Base-by-base conservation (phyloP, 2,329 filamentous ascomycete genomes). In the Aspergillus pseudonomiae region DNA sequence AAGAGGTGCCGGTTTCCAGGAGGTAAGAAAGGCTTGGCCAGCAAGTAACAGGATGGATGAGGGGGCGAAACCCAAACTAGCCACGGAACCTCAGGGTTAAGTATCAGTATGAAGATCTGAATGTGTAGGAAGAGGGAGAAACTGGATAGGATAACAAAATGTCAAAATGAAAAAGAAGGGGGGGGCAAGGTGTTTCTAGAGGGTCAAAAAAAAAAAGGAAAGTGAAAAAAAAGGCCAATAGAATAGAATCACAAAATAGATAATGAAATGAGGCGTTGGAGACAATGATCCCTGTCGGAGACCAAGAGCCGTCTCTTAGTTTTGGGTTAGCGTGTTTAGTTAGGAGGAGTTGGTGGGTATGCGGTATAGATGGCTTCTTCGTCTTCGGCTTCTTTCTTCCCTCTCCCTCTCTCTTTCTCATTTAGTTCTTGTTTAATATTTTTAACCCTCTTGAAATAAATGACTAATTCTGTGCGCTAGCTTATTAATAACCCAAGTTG, bases 11-110 rank as follows among this genome's bases (percentile, higher is more conserved):
- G 41, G 59, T 61, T 43, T 63, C 61, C 63, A 59, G 62, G 41
- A 63, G 65, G 57, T 52, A 59, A 62, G 55, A 66, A 64, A 67
- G 62, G 67, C 66, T 69, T 68, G 65, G 64, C 67, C 63, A 65
- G 55, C 70, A 82, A 82, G 19, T 75, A 67, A 72, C 30, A 52
- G 55, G 34, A 52, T 41, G 28, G 66, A 65, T 59, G 70, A 72
- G 70, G 69, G 43, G 60, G 60, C 55, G 28, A 63, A 61, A 43
- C 53, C 60, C 63, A 58, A 36, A 45, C 56, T 36, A 41, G 57
- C 30, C 43, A 30, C 28, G n/a, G 53, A 43, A 60, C 28, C 54
- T 43, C 57, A 55, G 26, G 52, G n/a, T 54, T 24, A 53, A 56
- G n/a, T 26, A 43, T 50, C 57, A 46, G 48, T 50, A 39, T 30